These are phyloP conservation scores for Aspergillus ibericus DNA, from an alignment of 2,329 filamentous ascomycete genomes.

Conservation along the genomic window DNA sequence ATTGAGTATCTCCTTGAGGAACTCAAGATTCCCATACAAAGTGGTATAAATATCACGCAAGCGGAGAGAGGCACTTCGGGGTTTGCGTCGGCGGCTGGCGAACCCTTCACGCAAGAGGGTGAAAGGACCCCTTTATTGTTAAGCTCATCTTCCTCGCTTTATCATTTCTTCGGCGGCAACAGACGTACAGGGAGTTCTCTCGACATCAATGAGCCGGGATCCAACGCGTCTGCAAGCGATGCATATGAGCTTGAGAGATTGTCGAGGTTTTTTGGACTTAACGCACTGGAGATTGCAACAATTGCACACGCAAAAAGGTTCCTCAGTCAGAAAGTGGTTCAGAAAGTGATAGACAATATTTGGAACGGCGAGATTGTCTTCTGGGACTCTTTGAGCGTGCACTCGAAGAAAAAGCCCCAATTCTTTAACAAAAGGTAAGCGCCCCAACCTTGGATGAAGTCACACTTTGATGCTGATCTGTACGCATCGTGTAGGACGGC, in stretches of 20 bases:
- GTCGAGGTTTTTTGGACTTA: slow-evolving; percentile 72
- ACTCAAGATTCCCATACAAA: slow-evolving; percentile 34
- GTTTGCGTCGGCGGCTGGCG: slow-evolving; percentile 10
- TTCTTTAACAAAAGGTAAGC: slow-evolving; percentile 64
- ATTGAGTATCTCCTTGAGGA: slow-evolving; percentile 60
- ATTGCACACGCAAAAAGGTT: slow-evolving; percentile 82
- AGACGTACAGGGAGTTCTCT: slow-evolving; percentile 35
- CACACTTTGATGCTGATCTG: not conserved
- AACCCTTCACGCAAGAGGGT: slow-evolving; percentile 13
- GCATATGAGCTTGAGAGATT: slow-evolving; percentile 61
- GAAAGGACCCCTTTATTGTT: slow-evolving; percentile 35
- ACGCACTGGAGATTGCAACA: slow-evolving; percentile 82
- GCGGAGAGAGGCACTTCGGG: slow-evolving; percentile 23
- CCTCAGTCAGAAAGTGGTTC: slow-evolving; percentile 74
- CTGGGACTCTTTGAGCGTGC: slow-evolving; percentile 74
- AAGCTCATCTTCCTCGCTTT: slow-evolving; percentile 23
- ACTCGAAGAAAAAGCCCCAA: slow-evolving; percentile 72
- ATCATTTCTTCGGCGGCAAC: slow-evolving; percentile 33
- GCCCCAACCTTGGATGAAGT: not conserved
- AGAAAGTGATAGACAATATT: slow-evolving; percentile 79
- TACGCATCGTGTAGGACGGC: slow-evolving; percentile 49
- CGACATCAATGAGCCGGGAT: slow-evolving; percentile 51
- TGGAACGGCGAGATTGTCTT: slow-evolving; percentile 87
- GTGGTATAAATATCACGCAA: slow-evolving; percentile 20
- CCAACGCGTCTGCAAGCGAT: slow-evolving; percentile 42